phyloP scores from a whole-genome alignment of 2,329 filamentous ascomycete genomes.

The Bipolaris cookei region DNA sequence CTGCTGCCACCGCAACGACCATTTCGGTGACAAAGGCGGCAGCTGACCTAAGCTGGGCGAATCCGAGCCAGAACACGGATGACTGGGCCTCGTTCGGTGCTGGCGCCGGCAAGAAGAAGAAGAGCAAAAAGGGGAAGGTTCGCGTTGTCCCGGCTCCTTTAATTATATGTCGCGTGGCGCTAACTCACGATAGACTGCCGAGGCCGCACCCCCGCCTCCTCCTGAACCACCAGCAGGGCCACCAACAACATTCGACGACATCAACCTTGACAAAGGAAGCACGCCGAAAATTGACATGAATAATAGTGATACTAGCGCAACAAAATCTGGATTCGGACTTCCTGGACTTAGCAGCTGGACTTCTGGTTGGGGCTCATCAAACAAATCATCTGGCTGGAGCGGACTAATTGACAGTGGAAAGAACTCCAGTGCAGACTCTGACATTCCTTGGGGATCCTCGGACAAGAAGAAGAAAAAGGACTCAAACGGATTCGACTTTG shows the following conservation, averaged over 20 bases:
- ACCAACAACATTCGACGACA: constrained; percentile 55
- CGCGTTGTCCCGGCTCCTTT: constrained; percentile 40
- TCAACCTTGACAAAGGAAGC: constrained; percentile 52
- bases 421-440: constrained; percentile 38
- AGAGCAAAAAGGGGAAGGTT: constrained; percentile 51
- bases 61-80: constrained; percentile 34
- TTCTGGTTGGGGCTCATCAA: constrained; percentile 36
- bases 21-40: constrained; percentile 33
- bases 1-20: constrained; percentile 35
- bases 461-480: constrained; percentile 51
- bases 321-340: constrained; percentile 38
- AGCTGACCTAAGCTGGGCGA: constrained; percentile 40
- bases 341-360: constrained; percentile 31
- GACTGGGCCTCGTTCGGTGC: constrained; percentile 39
- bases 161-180: constrained; percentile 37
- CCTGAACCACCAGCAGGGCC: constrained; percentile 37
- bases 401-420: constrained; percentile 36
- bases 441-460: constrained; percentile 42
- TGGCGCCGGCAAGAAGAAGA: constrained; percentile 42
- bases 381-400: constrained; percentile 33
- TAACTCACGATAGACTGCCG: constrained; percentile 39
- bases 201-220: constrained; percentile 38
- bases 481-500: constrained; percentile 42
- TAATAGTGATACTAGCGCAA: constrained; percentile 45
- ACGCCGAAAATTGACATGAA: constrained; percentile 57